These are phyloP conservation scores for Mycena polygramma DNA, from an alignment of 768 basidiomycete species.

Conservation along the genomic window DNA sequence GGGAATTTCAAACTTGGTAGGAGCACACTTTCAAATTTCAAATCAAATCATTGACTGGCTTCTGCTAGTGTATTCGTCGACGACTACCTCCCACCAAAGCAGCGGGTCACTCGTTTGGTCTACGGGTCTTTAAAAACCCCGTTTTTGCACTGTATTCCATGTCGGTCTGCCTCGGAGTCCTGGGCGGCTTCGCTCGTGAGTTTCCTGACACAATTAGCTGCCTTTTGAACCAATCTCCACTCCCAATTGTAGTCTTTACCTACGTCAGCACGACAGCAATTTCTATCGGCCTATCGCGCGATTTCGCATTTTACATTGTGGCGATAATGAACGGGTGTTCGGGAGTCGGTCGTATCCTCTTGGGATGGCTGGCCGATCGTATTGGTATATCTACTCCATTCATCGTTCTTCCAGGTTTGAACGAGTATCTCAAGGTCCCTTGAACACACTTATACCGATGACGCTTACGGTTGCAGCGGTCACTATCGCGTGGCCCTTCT, in stretches of 20 bases:
- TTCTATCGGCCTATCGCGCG: background rate
- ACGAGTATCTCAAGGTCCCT: background rate
- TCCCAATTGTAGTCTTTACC: background rate
- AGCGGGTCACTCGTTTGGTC: background rate
- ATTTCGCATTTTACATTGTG: slow-evolving; percentile 7
- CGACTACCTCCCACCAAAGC: background rate
- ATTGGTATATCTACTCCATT: background rate
- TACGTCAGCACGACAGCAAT: slow-evolving; percentile 8
- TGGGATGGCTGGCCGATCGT: slow-evolving; percentile 8
- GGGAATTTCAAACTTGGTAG: slow-evolving; percentile 1
- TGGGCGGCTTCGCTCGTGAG: background rate
- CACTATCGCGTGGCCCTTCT: background rate
- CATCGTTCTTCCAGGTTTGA: background rate
- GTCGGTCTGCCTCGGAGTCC: no score
- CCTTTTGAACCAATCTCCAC: no score
- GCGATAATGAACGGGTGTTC: slow-evolving; percentile 3
- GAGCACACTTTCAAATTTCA: no score
- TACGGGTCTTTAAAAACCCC: background rate
- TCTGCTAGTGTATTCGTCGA: background rate
- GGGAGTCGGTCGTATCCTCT: background rate
- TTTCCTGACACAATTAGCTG: no score
- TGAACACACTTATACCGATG: background rate
- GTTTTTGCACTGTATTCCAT: background rate
- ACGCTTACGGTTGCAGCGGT: background rate
- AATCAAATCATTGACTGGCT: no score